Evolutionary conservation across 2,329 filamentous ascomycete species (phyloP).

Genomic region (Rhynchosporium graminicola): DNA sequence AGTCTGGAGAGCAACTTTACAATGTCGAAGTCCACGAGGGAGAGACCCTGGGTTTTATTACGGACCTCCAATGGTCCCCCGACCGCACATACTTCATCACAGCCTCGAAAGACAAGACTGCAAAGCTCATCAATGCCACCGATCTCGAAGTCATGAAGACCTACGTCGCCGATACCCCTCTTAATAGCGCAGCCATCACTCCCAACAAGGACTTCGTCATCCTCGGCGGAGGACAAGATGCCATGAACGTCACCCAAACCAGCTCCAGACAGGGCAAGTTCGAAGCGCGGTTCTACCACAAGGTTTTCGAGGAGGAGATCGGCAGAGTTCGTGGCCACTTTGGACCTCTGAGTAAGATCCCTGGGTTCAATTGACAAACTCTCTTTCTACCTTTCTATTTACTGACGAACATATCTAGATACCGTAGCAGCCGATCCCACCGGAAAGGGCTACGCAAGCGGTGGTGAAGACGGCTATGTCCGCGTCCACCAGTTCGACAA

Average conservation of each 20-base stretch:
- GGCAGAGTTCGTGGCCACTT: conserved; percentile 97
- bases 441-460: conserved; percentile 89
- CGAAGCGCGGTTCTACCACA: conserved; percentile 99
- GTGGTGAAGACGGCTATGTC: conserved; percentile 98
- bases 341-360: conserved; percentile 68
- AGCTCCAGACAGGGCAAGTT: conserved; percentile 96
- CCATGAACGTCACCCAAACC: conserved; percentile 95
- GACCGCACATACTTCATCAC: conserved; percentile 99
- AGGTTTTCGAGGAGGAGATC: conserved; percentile 98
- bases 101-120: conserved; percentile 94
- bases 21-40: conserved; percentile 85
- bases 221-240: conserved; percentile 94
- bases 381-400: neutral
- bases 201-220: conserved; percentile 98
- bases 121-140: conserved; percentile 85
- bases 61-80: conserved; percentile 90
- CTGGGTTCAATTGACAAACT: too few relatives aligned
- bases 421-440: conserved; percentile 92
- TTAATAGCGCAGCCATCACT: conserved; percentile 94
- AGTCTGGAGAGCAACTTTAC: conserved; percentile 79
- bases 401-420: conserved; percentile 45
- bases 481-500: conserved; percentile 98
- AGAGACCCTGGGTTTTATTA: conserved; percentile 61
- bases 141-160: conserved; percentile 93
- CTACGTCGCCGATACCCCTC: conserved; percentile 86